These are phyloP conservation scores for Cryptococcus deneoformans DNA, from an alignment of 1,284 basidiomycete species.

Conservation along the genomic window DNA sequence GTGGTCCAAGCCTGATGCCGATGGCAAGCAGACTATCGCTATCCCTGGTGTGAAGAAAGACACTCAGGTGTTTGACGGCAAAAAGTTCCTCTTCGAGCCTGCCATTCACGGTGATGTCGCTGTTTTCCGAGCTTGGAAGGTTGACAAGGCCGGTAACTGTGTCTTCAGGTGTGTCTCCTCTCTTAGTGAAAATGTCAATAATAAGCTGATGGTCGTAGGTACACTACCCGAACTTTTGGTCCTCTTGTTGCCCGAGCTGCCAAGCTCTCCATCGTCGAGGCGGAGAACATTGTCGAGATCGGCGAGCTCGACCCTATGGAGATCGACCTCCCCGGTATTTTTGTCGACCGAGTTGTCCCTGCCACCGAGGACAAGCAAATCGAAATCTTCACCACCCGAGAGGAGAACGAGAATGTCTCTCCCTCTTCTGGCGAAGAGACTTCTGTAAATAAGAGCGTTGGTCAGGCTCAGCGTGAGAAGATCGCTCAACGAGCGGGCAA, in stretches of 20 bases:
- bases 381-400: conserved; percentile 62
- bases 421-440: conserved; percentile 12
- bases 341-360: conserved; percentile 80
- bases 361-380: conserved; percentile 76
- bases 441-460: conserved; percentile 48
- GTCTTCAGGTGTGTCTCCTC: conserved; percentile 64
- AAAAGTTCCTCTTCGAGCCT: conserved; percentile 81
- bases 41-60: conserved; percentile 76
- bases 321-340: conserved; percentile 78
- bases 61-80: conserved; percentile 72
- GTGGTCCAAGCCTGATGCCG: conserved; percentile 19
- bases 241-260: conserved; percentile 85
- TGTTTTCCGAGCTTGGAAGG: conserved; percentile 92
- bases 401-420: conserved; percentile 26
- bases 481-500: conserved; percentile 79
- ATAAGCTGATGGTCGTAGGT: conserved; percentile 52
- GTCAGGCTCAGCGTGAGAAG: conserved; percentile 56
- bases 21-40: conserved; percentile 52
- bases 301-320: conserved; percentile 80
- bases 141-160: conserved; percentile 82
- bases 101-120: conserved; percentile 84
- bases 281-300: conserved; percentile 86
- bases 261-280: conserved; percentile 89
- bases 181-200: background rate
- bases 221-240: conserved; percentile 85